Conservation (phyloP, 1,284 basidiomycete species). For the Mycena sp. region DNA sequence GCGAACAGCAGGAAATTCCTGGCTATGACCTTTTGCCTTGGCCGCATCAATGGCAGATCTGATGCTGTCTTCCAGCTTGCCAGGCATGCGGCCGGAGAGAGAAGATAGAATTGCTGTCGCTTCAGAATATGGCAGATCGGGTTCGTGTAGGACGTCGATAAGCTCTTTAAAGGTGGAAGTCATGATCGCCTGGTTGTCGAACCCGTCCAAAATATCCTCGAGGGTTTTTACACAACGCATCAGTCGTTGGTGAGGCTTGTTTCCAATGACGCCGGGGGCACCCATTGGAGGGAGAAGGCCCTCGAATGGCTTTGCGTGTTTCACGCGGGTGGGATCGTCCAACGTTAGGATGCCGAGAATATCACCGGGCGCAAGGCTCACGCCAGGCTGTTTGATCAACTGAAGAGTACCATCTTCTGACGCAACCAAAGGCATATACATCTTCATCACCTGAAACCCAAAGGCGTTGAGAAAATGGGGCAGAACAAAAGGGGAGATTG, state of each 20-base stretch:
- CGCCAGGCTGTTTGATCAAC: constrained; percentile 98
- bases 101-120: constrained; percentile 87
- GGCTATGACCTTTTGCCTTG: constrained; percentile 70
- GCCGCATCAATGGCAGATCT: constrained; percentile 83
- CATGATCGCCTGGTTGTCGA: constrained; percentile 94
- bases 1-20: constrained; percentile 89
- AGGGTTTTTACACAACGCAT: constrained; percentile 82
- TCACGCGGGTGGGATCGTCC: constrained; percentile 96
- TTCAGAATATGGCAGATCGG: constrained; percentile 92
- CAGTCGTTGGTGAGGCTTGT: constrained; percentile 92
- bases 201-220: constrained; percentile 94
- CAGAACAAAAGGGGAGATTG: constrained; percentile 5
- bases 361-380: constrained; percentile 96
- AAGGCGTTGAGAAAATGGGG: constrained; percentile 18
- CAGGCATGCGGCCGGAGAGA: constrained; percentile 93
- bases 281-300: constrained; percentile 92
- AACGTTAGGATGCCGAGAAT: constrained; percentile 97
- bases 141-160: constrained; percentile 79
- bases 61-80: constrained; percentile 90
- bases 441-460: constrained; percentile 91
- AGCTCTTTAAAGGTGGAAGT: constrained; percentile 85
- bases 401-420: constrained; percentile 96
- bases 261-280: constrained; percentile 86
- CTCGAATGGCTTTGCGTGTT: constrained; percentile 98
- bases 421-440: constrained; percentile 99